Evolutionary conservation across 495 filamentous ascomycete species (phyloP).

Genomic region (Aspergillus cristatus): DNA sequence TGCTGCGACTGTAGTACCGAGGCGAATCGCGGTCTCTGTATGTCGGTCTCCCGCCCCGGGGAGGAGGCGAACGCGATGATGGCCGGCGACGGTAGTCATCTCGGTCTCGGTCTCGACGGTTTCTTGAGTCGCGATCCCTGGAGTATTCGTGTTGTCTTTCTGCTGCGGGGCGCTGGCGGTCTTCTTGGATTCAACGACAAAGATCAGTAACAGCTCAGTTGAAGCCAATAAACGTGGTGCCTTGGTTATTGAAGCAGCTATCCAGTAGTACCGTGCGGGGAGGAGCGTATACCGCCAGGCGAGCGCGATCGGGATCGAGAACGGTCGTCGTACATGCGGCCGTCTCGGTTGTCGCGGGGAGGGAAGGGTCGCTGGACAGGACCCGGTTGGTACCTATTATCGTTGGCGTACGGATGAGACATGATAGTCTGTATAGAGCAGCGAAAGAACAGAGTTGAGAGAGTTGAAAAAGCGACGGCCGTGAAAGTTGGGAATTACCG

Average conservation of each 20-base stretch:
- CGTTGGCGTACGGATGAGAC: constrained; percentile 24
- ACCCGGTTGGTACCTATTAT: constrained; percentile 20
- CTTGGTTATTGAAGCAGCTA: constrained; percentile 5
- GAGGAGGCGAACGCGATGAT: constrained; percentile 32
- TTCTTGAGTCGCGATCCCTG: constrained; percentile 21
- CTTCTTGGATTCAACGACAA: constrained; percentile 17
- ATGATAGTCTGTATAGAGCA: constrained; percentile 14
- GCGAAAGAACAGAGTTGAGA: constrained; percentile 2
- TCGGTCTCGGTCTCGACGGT: constrained; percentile 27
- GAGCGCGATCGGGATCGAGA: constrained; percentile 33
- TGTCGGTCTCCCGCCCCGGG: constrained; percentile 24
- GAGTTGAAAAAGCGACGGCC: constrained; percentile 1
- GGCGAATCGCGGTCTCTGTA: constrained; percentile 52
- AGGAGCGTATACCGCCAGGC: constrained; percentile 36
- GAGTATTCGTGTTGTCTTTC: constrained; percentile 29
- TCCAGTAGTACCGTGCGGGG: constrained; percentile 30
- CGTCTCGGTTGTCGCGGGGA: constrained; percentile 31
- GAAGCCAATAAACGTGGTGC: not conserved
- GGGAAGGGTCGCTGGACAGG: constrained; percentile 18
- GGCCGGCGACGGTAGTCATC: constrained; percentile 32
- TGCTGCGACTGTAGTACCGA: constrained; percentile 30
- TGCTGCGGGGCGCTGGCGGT: constrained; percentile 27
- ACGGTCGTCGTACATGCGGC: constrained; percentile 42
- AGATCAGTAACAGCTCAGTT: constrained; percentile 17
- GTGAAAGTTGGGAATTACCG: not conserved